Percentiles rank a stretch among this genome's conserved stretches.
phyloP scores from a whole-genome alignment of 2,329 filamentous ascomycete genomes.

The Claviceps monticola region DNA sequence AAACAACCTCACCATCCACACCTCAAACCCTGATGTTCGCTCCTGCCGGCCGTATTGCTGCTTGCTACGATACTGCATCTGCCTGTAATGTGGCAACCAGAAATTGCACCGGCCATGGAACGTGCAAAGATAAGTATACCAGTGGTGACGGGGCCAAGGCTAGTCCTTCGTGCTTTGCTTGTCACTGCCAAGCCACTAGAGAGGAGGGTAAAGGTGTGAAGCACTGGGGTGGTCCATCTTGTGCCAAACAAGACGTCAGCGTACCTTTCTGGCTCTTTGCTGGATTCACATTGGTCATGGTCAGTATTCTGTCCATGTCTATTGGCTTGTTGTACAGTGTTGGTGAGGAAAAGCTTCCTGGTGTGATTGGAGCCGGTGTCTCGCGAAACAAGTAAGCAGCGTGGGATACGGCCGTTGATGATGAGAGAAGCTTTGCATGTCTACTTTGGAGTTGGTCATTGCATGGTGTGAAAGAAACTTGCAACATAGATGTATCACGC shows the following conservation, averaged over 20 bases:
- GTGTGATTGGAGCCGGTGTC: constrained; percentile 92
- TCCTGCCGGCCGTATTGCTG: constrained; percentile 38
- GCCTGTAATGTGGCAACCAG: constrained; percentile 57
- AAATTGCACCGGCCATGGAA: constrained; percentile 71
- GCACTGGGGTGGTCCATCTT: constrained; percentile 73
- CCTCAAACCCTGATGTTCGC: constrained; percentile 21
- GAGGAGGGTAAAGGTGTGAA: constrained; percentile 46
- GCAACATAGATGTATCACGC: constrained; percentile 7
- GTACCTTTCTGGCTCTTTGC: constrained; percentile 78
- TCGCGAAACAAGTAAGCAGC: constrained; percentile 46
- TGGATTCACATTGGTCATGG: constrained; percentile 56
- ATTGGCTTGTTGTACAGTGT: constrained; percentile 72
- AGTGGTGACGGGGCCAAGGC: constrained; percentile 24
- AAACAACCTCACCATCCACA: constrained; percentile 12
- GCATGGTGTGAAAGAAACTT: background rate
- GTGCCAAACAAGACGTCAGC: constrained; percentile 85
- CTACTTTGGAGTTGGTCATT: constrained; percentile 6
- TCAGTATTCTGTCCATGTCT: constrained; percentile 53
- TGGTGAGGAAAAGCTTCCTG: constrained; percentile 76
- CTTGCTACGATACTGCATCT: constrained; percentile 60
- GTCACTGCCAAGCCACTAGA: constrained; percentile 53
- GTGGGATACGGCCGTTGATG: background rate
- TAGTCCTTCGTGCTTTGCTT: constrained; percentile 55
- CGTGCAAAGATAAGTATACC: constrained; percentile 55
- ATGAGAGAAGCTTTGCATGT: constrained; percentile 4